Conservation (phyloP, 116 monocot genomes). For the Zostera marina region DNA sequence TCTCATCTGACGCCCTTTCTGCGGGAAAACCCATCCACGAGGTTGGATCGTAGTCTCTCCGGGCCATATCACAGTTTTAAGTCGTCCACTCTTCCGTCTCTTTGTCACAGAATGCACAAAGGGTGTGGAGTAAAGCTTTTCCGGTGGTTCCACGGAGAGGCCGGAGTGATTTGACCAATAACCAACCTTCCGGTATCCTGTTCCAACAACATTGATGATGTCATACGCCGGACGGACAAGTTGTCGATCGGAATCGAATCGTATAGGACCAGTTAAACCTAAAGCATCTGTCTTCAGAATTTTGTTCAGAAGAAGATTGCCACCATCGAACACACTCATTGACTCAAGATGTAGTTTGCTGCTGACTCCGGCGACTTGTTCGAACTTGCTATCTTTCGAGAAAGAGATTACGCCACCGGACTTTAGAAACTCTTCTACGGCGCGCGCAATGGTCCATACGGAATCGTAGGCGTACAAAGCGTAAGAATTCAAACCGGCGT, state of each 20-base stretch:
- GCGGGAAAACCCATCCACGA: slow-evolving; percentile 60
- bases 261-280: slow-evolving; percentile 36
- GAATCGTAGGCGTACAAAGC: slow-evolving; percentile 63
- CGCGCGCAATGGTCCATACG: slow-evolving; percentile 46
- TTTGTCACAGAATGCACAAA: slow-evolving; percentile 10
- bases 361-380: slow-evolving; percentile 8
- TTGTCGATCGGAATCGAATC: slow-evolving; percentile 24
- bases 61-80: slow-evolving; percentile 53
- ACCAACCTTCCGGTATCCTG: slow-evolving; percentile 27
- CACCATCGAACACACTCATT: slow-evolving; percentile 36
- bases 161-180: slow-evolving; percentile 60
- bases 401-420: slow-evolving; percentile 42
- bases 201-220: slow-evolving; percentile 43
- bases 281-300: slow-evolving; percentile 24
- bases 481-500: slow-evolving; percentile 29
- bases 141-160: slow-evolving; percentile 36
- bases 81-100: slow-evolving; percentile 14
- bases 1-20: slow-evolving; percentile 34
- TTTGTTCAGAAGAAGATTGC: slow-evolving; percentile 25
- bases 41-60: slow-evolving; percentile 34
- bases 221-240: slow-evolving; percentile 54
- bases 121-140: slow-evolving; percentile 36
- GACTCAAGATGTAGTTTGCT: slow-evolving; percentile 33
- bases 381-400: slow-evolving; percentile 31
- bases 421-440: slow-evolving; percentile 32